These are phyloP conservation scores for Ilex aquifolium DNA, from an alignment of 257 asterid genomes.

Conservation along the genomic window DNA sequence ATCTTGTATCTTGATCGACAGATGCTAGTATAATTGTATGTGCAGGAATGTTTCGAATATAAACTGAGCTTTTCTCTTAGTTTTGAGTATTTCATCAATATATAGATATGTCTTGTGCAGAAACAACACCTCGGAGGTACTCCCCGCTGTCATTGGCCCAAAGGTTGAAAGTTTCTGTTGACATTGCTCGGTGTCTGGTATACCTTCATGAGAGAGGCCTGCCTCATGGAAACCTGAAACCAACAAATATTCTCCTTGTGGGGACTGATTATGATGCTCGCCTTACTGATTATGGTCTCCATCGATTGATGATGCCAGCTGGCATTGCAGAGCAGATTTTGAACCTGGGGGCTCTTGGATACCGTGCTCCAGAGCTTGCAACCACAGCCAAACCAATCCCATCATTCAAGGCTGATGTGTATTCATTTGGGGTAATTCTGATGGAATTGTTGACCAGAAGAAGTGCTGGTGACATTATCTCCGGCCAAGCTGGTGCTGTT, in stretches of 20 bases:
- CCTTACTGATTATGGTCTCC: conserved; percentile 85
- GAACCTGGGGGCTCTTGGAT: conserved; percentile 87
- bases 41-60: too few species aligned
- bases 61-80: not conserved
- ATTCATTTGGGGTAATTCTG: conserved; percentile 87
- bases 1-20: too few species aligned
- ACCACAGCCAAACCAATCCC: conserved; percentile 60
- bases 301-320: conserved; percentile 82
- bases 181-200: conserved; percentile 66
- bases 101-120: conserved; percentile 33
- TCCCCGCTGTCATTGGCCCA: conserved; percentile 69
- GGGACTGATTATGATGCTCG: conserved; percentile 52
- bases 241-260: conserved; percentile 72
- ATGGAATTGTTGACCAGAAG: conserved; percentile 91
- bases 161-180: conserved; percentile 67
- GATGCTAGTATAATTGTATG: too few species aligned
- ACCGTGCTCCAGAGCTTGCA: conserved; percentile 89
- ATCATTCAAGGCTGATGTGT: conserved; percentile 82
- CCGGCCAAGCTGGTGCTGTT: conserved; percentile 90
- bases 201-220: conserved; percentile 81
- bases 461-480: conserved; percentile 96
- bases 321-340: conserved; percentile 91
- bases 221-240: conserved; percentile 94
- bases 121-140: conserved; percentile 87
- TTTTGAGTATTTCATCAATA: not conserved